Conservation (phyloP, 2,329 filamentous ascomycete species). For the Colletotrichum filicis region DNA sequence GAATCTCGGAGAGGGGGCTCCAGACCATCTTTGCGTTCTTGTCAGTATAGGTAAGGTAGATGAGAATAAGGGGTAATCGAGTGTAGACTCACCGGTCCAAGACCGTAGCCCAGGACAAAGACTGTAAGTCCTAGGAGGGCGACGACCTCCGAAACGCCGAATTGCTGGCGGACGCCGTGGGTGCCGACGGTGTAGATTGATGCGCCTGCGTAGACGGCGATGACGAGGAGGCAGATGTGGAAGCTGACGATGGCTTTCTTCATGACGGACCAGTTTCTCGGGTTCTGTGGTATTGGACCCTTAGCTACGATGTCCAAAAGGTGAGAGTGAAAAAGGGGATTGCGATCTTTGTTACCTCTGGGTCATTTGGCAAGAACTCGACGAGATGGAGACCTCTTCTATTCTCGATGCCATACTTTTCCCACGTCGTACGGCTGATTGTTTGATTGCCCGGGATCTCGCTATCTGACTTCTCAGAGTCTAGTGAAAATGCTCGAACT, state of each 20-base stretch:
- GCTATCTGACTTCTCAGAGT: neutral
- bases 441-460: neutral
- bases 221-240: conserved; percentile 53
- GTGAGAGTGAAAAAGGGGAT: neutral
- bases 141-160: conserved; percentile 77
- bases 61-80: no score
- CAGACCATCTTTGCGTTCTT: conserved; percentile 24
- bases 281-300: conserved; percentile 63
- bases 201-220: conserved; percentile 27
- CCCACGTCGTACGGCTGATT: conserved; percentile 5
- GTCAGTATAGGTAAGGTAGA: neutral
- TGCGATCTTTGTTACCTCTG: conserved; percentile 12
- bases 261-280: conserved; percentile 78
- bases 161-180: conserved; percentile 68
- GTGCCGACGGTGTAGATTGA: conserved; percentile 84
- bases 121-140: conserved; percentile 77
- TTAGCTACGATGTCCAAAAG: neutral
- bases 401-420: conserved; percentile 10
- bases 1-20: conserved; percentile 36
- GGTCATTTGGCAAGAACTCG: conserved; percentile 29
- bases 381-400: conserved; percentile 15
- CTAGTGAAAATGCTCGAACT: neutral
- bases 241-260: conserved; percentile 75
- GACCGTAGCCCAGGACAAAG: conserved; percentile 84
- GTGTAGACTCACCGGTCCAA: conserved; percentile 57